A percentile compares a stretch with the other conserved stretches of the same genome.
Conservation (phyloP, 352 stramenopile species). For the Globisporangium carolinianum region DNA sequence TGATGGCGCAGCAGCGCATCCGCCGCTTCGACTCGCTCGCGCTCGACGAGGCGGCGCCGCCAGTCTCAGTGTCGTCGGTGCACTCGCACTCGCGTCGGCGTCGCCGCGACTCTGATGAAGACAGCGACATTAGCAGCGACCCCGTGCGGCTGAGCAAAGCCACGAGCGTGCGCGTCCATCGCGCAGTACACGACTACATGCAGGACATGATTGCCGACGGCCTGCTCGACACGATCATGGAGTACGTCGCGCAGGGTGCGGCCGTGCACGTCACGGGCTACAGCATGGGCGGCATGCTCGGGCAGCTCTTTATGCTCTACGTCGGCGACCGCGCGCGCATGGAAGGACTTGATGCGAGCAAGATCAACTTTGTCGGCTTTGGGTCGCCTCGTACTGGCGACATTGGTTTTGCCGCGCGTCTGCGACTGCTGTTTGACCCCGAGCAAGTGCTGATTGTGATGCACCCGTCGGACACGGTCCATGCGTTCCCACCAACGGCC, state of each 20-base stretch:
- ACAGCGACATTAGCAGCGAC: slow-evolving; percentile 42
- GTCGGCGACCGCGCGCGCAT: slow-evolving; percentile 72
- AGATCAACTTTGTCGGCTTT: slow-evolving; percentile 84
- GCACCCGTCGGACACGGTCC: slow-evolving; percentile 75
- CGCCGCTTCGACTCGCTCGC: slow-evolving; percentile 69
- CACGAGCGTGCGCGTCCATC: slow-evolving; percentile 62
- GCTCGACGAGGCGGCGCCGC: slow-evolving; percentile 33
- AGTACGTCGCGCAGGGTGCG: slow-evolving; percentile 65
- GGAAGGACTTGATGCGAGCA: slow-evolving; percentile 59
- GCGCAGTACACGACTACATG: slow-evolving; percentile 76
- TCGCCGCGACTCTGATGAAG: slow-evolving; percentile 36
- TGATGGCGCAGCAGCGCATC: slow-evolving; percentile 52
- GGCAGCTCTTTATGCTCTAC: slow-evolving; percentile 74
- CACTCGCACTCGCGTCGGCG: slow-evolving; percentile 51
- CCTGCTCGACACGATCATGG: slow-evolving; percentile 62
- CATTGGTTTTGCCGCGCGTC: slow-evolving; percentile 63
- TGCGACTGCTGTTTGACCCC: slow-evolving; percentile 68
- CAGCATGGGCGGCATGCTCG: slow-evolving; percentile 81
- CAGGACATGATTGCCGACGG: slow-evolving; percentile 82
- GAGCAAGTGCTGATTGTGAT: slow-evolving; percentile 82
- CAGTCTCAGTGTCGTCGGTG: slow-evolving; percentile 35
- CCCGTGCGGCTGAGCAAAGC: slow-evolving; percentile 51
- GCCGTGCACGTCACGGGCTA: slow-evolving; percentile 81
- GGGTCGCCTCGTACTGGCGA: slow-evolving; percentile 74
- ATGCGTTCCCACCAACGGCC: slow-evolving; percentile 74